Conservation (phyloP, 1,284 basidiomycete genomes). For the Moesziomyces sp. region DNA sequence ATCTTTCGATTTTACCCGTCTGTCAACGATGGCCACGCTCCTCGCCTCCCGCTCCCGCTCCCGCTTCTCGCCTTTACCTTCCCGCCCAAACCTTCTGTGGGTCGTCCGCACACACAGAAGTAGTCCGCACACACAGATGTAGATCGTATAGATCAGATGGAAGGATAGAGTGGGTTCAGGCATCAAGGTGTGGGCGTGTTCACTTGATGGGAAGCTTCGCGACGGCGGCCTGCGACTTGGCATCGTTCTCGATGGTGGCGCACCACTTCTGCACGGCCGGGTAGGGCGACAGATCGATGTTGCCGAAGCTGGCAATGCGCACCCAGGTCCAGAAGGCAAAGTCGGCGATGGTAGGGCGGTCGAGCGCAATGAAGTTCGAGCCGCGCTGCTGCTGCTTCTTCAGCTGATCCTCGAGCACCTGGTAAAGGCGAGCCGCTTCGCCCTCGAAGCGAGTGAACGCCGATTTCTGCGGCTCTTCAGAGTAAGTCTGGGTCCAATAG, state of each 20-base stretch:
- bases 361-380: conserved; percentile 52
- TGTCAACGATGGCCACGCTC: too few species aligned
- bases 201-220: conserved; percentile 48
- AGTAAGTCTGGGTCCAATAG: conserved; percentile 41
- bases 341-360: conserved; percentile 61
- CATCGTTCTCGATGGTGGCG: conserved; percentile 43
- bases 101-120: too few species aligned
- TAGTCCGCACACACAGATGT: too few species aligned
- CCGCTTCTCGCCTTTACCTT: too few species aligned
- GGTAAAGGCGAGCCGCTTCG: conserved; percentile 57
- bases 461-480: conserved; percentile 45
- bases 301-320: conserved; percentile 46
- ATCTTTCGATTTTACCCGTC: too few species aligned
- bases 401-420: conserved; percentile 56
- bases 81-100: too few species aligned
- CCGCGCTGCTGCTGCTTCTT: conserved; percentile 47
- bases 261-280: conserved; percentile 52
- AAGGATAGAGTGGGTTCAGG: neutral
- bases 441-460: conserved; percentile 55
- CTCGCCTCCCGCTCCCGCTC: too few species aligned
- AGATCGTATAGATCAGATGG: too few species aligned
- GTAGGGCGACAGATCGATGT: conserved; percentile 55
- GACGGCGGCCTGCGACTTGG: conserved; percentile 45
- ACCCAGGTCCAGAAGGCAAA: conserved; percentile 58
- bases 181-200: neutral